These are phyloP conservation scores for Colletotrichum siamense DNA, from an alignment of 2,329 filamentous ascomycete species.

Conservation along the genomic window DNA sequence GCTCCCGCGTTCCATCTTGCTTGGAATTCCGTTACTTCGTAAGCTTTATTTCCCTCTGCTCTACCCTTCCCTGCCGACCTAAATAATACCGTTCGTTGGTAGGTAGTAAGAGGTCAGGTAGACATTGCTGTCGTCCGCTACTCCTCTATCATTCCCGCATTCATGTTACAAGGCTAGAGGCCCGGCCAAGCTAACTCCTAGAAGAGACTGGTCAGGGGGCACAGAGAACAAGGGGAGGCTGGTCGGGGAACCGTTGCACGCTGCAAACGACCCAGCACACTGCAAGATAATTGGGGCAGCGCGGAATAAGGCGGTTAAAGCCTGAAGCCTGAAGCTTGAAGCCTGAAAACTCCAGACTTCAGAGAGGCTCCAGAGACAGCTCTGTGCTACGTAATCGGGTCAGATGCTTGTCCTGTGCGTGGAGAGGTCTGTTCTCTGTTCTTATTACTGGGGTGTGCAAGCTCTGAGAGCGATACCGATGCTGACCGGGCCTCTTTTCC, in stretches of 20 bases:
- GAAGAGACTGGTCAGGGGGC: conserved; percentile 13
- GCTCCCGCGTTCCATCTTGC: conserved; percentile 9
- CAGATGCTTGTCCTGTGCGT: background rate
- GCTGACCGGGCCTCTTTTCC: background rate
- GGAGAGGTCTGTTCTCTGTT: conserved; percentile 7
- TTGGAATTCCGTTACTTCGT: background rate
- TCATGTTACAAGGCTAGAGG: conserved; percentile 1
- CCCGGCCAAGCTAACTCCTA: background rate
- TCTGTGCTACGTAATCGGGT: background rate
- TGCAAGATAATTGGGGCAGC: background rate
- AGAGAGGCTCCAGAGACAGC: background rate
- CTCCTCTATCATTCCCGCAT: background rate
- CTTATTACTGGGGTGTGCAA: background rate
- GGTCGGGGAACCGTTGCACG: conserved; percentile 11
- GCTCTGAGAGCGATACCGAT: background rate
- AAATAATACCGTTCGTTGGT: background rate
- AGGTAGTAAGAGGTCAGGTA: background rate
- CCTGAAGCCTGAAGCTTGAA: background rate
- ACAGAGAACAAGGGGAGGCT: conserved; percentile 14
- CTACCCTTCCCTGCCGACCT: background rate
- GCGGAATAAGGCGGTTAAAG: conserved; percentile 7
- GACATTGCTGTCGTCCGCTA: background rate
- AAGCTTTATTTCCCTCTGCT: background rate
- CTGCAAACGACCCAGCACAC: conserved; percentile 4
- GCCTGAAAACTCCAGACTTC: background rate